phyloP scores from a whole-genome alignment of 2,329 filamentous ascomycete genomes.

The Phyllosticta citribraziliensis region DNA sequence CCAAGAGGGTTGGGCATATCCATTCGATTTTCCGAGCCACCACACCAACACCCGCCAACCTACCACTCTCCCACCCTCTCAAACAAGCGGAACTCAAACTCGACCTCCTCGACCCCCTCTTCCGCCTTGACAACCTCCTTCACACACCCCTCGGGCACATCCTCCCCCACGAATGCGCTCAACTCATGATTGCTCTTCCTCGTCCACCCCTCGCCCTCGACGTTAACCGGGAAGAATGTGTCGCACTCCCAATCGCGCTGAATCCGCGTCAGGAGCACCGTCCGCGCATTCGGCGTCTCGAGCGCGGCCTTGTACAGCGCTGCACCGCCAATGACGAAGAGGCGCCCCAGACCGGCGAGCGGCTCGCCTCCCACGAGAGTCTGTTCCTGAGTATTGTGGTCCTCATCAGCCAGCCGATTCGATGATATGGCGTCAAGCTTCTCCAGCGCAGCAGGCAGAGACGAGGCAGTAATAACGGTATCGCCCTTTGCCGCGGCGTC shows the following conservation, averaged over 20 bases:
- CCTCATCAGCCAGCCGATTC: not conserved
- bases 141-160: constrained; percentile 42
- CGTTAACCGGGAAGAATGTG: constrained; percentile 57
- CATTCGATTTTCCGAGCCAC: not conserved
- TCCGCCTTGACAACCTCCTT: not conserved
- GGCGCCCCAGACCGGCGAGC: constrained; percentile 36
- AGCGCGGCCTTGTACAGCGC: constrained; percentile 74
- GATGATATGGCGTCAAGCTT: constrained; percentile 1
- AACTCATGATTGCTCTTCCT: constrained; percentile 44
- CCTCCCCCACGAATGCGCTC: constrained; percentile 57
- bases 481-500: not conserved
- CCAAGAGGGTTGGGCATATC: not conserved
- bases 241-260: constrained; percentile 64
- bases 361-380: constrained; percentile 14
- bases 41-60: not conserved
- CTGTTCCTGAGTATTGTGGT: constrained; percentile 2
- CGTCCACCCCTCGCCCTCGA: constrained; percentile 44
- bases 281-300: constrained; percentile 43
- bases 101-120: constrained; percentile 1
- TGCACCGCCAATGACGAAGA: constrained; percentile 85
- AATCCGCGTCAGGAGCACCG: constrained; percentile 63
- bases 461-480: not conserved
- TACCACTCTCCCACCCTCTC: not conserved
- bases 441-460: not conserved
- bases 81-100: constrained; percentile 8